phyloP scores from a whole-genome alignment of 1,284 basidiomycete species.

The Cryptococcus jaspeensis region DNA sequence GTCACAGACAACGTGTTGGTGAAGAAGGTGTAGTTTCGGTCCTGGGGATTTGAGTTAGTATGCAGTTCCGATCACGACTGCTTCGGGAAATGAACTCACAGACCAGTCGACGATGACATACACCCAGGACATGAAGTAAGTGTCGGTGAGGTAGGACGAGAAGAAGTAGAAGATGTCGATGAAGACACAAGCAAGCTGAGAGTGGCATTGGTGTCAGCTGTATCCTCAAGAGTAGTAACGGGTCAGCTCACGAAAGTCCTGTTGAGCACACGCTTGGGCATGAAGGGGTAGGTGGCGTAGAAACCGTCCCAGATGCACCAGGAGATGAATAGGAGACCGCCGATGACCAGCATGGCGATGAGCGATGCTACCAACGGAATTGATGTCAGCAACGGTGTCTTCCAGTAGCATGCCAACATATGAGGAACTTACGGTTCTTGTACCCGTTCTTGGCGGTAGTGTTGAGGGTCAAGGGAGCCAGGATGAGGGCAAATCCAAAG shows the following conservation, averaged over 20 bases:
- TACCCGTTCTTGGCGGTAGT: constrained; percentile 5
- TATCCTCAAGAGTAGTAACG: no score
- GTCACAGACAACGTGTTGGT: constrained; percentile 20
- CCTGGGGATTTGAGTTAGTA: not conserved
- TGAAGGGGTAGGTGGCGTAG: constrained; percentile 35
- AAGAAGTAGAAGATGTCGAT: constrained; percentile 44
- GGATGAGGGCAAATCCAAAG: constrained; percentile 40
- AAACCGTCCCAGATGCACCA: constrained; percentile 41
- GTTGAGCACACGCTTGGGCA: constrained; percentile 45
- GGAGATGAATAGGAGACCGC: constrained; percentile 34
- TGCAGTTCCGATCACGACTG: no score
- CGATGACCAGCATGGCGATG: constrained; percentile 49
- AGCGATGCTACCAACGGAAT: no score
- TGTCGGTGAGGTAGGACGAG: constrained; percentile 29
- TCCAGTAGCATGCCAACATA: no score
- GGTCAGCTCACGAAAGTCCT: constrained; percentile 29
- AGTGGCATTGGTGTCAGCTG: no score
- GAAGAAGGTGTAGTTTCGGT: constrained; percentile 28
- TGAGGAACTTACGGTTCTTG: no score
- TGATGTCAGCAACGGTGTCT: no score
- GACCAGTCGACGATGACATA: constrained; percentile 37
- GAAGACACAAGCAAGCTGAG: constrained; percentile 43
- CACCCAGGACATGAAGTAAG: constrained; percentile 41
- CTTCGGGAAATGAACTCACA: constrained; percentile 4
- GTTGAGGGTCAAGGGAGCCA: constrained; percentile 45